Evolutionary conservation across 331 rosid species (phyloP), one percentile per base, ranked within the genome.

Genomic region (Malus hybrid): DNA sequence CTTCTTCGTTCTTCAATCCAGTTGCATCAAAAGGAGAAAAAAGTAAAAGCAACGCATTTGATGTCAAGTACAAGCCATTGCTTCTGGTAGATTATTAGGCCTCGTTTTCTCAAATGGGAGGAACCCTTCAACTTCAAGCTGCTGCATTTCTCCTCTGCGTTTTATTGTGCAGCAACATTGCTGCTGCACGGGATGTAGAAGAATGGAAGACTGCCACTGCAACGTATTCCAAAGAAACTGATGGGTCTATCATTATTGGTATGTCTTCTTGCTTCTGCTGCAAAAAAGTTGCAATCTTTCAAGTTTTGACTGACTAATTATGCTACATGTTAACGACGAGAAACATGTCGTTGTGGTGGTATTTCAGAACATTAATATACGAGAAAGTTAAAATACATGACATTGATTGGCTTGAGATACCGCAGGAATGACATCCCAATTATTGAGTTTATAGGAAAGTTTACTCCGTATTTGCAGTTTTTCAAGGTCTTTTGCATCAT

Each of bases 191-290:
- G 56, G 84, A 86, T 48, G 89, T 68, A 62, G 89, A 74, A 62
- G 88, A 82, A 66, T 95, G 99, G 99, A 90, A 77, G 87, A 84
- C 89, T 77, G 99, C 91, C 53, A 85, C 97, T 74, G 97, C 99
- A 68, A 95, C 99, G 4, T 92, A 85, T 73, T 66, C 93, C 82
- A 89, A 84, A 28, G 97, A 95, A 81, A 78, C 79, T 68, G 89
- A 92, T 71, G 96, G 93, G 29, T 90, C 97, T 3, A 93, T 95
- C 60, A 68, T 90, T 72, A 86, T 86, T 19, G 97, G 99, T 91
- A 80, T 70, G 48, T 72, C 77, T 69, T 50, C 75, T 80, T 70
- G 58, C 79, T 69, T 73, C 72, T 75, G 66, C 68, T n/a, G 64
- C 62, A 28, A 15, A 48, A 52, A 57, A 20, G 30, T 60, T 19